Base-by-base conservation (phyloP, 805 yeast genomes). In the Ogataea nitratoaversa region DNA sequence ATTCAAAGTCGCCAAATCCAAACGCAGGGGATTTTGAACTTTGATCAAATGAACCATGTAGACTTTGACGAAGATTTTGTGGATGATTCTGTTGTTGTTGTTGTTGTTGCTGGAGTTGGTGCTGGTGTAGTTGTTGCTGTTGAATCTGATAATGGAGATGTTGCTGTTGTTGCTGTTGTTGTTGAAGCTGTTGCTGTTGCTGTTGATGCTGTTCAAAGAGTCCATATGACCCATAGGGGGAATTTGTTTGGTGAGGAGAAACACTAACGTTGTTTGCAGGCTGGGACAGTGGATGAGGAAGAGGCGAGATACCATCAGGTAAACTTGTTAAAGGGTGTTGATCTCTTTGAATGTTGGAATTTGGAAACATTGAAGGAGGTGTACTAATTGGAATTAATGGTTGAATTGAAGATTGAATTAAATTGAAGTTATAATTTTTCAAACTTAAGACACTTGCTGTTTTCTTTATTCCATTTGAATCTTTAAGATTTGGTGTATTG, bases 351-450 rank as follows among this genome's bases (percentile, higher is more conserved):
- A 22, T 27, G 13, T 11, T 23, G 6, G 29, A 13, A 19, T 29
- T 29, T 14, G 11, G 17, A 8, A 19, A 13, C 8, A 20, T 7
- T 20, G 34, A 11, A 13, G 25, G 18, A 12, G 23, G 31, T 1
- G n/a, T 22, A 3, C 19, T 2, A 19, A 6, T 18, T 17, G 22
- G n/a, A n/a, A n/a, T n/a, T n/a, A n/a, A 14, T 5, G 7, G 25
- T n/a, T 13, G 34, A 5, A 14, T 20, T 5, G 28, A 14, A 4
- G 32, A 18, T 33, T 42, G 46, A 13, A 42, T 30, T 8, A 42
- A 17, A 19, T 39, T 20, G n/a, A 42, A 42, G 18, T 42, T 39
- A 25, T 42, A 42, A 14, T 42, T 42, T 18, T 42, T 42, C 16
- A 42, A 33, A 17, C 46, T 39, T 12, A 36, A 16, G 5, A 33